Base-by-base conservation (phyloP, 2,329 filamentous ascomycete species). In the Fusarium sp. region DNA sequence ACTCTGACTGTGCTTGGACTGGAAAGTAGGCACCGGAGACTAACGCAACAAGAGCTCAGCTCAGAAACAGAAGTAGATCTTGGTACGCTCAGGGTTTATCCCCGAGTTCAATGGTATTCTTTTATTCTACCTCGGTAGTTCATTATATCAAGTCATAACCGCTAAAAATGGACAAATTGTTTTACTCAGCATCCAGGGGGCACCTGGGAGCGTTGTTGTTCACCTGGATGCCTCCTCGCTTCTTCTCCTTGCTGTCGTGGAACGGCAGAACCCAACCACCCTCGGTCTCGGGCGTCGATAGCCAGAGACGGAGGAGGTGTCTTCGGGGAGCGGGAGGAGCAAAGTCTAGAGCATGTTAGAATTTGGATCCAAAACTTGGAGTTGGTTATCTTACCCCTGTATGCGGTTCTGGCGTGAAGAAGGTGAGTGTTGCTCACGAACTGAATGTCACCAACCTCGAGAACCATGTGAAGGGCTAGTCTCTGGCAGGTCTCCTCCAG, bases 381-480 rank as follows among this genome's bases (percentile, higher is more conserved):
- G 10, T 9, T 18, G 4, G 4, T 9, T 6, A 9, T 57, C 72
- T 75, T 71, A 77, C 8, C 81, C 64, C 87, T 93, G 83, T 97
- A 97, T 32, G 89, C 93, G 0, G 95, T 97, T 57, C 95, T 86
- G 0, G 94, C 93, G 81, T 97, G 95, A 57, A 97, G 83, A 4
- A 97, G 88, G 80, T 97, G 94, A 58, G 89, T 89, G 81, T 97
- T 97, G 76, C 91, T 91, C 66, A 97, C 74, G 58, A 97, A 96
- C 83, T 97, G 95, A 72, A 97, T 95, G 79, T 97, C 95, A 57
- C 95, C 95, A 20, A 97, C 90, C 75, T 96, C 94, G 80, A 97
- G 88, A 50, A 97, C 85, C 94, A 97, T 97, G 83, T 97, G 94
- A 75, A 97, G 86, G 5, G 93, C 88, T 60, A 95, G 10, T 7